Evolutionary conservation across 2,329 filamentous ascomycete genomes (phyloP).

Genomic region (Sporothrix luriei): DNA sequence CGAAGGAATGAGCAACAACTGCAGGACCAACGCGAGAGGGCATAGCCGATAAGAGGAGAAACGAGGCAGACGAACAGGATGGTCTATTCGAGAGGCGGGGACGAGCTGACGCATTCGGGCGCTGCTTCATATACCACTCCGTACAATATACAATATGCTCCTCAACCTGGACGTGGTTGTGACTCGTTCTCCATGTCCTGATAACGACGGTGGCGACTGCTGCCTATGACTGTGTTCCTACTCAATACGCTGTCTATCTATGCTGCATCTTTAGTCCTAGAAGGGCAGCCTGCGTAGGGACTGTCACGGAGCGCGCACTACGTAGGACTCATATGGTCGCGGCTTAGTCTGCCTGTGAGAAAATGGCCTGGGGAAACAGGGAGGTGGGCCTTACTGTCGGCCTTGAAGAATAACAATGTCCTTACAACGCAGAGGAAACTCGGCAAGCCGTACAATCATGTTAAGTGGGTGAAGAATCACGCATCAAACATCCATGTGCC

Average conservation of each 20-base stretch:
- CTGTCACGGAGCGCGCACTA: not conserved
- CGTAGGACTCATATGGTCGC: not conserved
- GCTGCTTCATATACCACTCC: not conserved
- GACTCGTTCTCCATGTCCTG: not conserved
- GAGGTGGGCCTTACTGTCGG: not conserved
- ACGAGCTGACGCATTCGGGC: too few relatives aligned
- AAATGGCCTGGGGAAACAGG: not conserved
- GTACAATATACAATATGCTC: too few relatives aligned
- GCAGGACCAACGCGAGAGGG: not conserved
- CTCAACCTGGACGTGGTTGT: not conserved
- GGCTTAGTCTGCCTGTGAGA: not conserved
- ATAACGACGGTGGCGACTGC: not conserved
- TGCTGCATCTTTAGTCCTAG: not conserved
- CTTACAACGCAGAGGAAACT: too few relatives aligned
- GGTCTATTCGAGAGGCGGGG: too few relatives aligned
- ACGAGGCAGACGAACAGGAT: not conserved
- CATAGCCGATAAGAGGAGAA: conserved; percentile 1
- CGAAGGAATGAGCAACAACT: not conserved
- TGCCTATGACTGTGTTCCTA: not conserved
- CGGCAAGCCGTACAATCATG: not conserved
- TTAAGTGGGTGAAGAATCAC: not conserved
- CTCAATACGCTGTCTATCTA: not conserved
- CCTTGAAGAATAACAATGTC: not conserved
- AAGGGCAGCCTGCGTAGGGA: not conserved
- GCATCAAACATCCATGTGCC: too few relatives aligned